phyloP scores from a whole-genome alignment of 305 asterid genomes.

The Nicotiana rustica region DNA sequence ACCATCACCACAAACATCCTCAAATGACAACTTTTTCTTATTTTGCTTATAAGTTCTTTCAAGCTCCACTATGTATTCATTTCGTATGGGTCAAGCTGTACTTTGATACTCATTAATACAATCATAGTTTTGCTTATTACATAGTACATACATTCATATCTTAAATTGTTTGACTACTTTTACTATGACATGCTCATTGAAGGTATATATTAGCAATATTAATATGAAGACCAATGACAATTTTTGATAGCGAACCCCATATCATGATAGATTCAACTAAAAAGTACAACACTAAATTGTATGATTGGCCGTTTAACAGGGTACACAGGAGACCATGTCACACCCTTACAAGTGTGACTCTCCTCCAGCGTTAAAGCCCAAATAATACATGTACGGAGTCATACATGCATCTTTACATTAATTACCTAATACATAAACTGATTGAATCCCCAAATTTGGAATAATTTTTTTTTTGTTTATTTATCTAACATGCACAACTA shows the following conservation, averaged over 20 bases:
- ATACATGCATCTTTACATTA: no score
- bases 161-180: not conserved
- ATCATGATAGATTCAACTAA: not conserved
- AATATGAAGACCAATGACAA: not conserved
- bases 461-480: no score
- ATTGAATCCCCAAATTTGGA: no score
- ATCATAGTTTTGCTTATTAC: not conserved
- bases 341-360: no score
- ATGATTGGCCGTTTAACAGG: no score
- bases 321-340: no score
- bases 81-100: not conserved
- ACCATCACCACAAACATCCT: not conserved
- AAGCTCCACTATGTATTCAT: slow-evolving; percentile 18
- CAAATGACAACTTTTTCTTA: not conserved
- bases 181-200: not conserved
- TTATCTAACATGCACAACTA: no score
- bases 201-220: not conserved
- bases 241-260: not conserved
- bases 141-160: not conserved
- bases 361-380: no score
- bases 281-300: not conserved
- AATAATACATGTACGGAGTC: no score
- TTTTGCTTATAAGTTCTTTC: not conserved
- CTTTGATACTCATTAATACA: not conserved
- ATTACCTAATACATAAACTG: no score